Evolutionary conservation across 2,329 filamentous ascomycete species (phyloP).

Genomic region (Venturia asperata): DNA sequence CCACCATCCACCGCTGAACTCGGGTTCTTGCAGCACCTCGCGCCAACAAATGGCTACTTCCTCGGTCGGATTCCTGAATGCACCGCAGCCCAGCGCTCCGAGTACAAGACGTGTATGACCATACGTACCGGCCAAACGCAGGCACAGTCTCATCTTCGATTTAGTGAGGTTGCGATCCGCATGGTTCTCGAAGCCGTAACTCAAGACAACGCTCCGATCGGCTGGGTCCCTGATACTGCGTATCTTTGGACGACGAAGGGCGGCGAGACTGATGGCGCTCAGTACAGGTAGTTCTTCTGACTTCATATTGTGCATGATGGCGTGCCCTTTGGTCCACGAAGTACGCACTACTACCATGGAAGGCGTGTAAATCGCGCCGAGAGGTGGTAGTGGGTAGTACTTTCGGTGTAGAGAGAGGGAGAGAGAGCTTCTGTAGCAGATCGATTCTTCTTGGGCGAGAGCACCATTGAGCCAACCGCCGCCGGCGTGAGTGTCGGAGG

Average conservation of each 20-base stretch:
- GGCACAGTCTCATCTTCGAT: conserved; percentile 54
- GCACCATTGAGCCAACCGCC: conserved; percentile 58
- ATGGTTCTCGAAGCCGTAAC: conserved; percentile 23
- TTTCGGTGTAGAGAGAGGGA: conserved; percentile 39
- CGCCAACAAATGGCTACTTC: conserved; percentile 58
- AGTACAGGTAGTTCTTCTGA: conserved; percentile 54
- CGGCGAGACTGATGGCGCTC: conserved; percentile 47
- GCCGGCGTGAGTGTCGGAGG: conserved; percentile 50
- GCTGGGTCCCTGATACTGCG: neutral
- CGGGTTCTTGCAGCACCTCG: conserved; percentile 52
- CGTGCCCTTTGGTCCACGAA: conserved; percentile 41
- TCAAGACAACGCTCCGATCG: neutral
- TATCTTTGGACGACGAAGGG: conserved; percentile 29
- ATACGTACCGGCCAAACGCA: conserved; percentile 53
- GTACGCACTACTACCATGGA: conserved; percentile 53
- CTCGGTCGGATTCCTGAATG: conserved; percentile 54
- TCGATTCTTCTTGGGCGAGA: conserved; percentile 60
- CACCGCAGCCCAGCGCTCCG: conserved; percentile 63
- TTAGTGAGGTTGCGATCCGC: conserved; percentile 49
- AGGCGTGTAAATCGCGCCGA: conserved; percentile 53
- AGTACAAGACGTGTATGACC: conserved; percentile 55
- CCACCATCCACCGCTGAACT: conserved; percentile 60
- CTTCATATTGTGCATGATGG: conserved; percentile 35
- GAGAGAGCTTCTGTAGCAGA: conserved; percentile 57
- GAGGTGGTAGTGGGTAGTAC: conserved; percentile 49